These are phyloP conservation scores for Petunia secreta DNA, from an alignment of 257 asterid species.

Conservation along the genomic window DNA sequence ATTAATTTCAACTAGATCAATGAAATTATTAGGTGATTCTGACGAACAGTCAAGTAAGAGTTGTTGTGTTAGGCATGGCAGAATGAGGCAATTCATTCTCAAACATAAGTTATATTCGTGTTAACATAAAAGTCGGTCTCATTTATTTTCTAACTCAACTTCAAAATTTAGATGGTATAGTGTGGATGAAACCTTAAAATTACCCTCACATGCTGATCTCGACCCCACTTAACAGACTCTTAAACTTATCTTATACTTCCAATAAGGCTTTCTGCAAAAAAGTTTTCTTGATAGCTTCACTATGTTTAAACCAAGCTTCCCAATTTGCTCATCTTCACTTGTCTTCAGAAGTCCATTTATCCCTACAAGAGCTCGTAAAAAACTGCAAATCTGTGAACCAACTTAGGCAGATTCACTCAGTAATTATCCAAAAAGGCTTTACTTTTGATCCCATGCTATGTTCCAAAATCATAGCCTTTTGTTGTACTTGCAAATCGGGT, in stretches of 20 bases:
- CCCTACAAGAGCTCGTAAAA: neutral
- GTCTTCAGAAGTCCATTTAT: conserved; percentile 25
- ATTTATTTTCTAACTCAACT: too few species aligned
- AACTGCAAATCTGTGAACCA: conserved; percentile 34
- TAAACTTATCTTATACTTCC: neutral
- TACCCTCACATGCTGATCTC: neutral
- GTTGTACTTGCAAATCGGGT: conserved; percentile 22
- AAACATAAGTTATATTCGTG: too few species aligned
- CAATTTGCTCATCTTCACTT: conserved; percentile 18
- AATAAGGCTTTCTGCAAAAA: neutral
- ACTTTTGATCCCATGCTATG: conserved; percentile 13
- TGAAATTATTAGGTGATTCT: neutral
- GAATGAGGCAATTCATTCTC: too few species aligned
- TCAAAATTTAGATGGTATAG: too few species aligned
- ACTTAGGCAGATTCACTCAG: conserved; percentile 32
- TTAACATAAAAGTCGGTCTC: too few species aligned
- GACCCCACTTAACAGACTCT: neutral
- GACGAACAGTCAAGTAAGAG: neutral
- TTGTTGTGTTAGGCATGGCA: neutral
- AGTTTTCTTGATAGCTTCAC: conserved; percentile 9
- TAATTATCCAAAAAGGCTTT: conserved; percentile 24
- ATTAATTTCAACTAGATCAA: neutral
- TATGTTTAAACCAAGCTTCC: conserved; percentile 13
- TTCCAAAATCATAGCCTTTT: conserved; percentile 30
- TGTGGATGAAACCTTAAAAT: neutral